Evolutionary conservation across 1,284 basidiomycete species (phyloP), one percentile per base, ranked within the genome.

Genomic region (Ganoderma leucocontextum): DNA sequence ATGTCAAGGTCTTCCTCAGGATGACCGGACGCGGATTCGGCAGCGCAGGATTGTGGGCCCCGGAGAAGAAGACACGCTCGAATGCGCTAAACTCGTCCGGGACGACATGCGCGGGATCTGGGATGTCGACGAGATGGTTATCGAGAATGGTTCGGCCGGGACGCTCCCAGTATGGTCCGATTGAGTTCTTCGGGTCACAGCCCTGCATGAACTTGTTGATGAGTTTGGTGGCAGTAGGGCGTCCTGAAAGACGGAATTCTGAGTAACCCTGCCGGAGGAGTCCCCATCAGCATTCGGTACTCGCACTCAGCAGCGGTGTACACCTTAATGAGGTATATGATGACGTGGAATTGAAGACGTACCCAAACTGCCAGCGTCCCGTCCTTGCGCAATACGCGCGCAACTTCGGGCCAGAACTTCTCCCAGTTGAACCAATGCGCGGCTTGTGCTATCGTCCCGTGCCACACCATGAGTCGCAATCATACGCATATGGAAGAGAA

Each of bases 351-450:
- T 38, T 49, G 19, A 13, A 55, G n/a, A 78, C 86, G 44, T 68
- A 93, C 93, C 89, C 93, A 95, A 72, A 93, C 90, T 3, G 92
- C 93, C 8, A 90, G 88, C 0, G 88, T 91, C 0, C 94, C 95
- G 10, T 89, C 86, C 0, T 84, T 86, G 49, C 87, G 84, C 62
- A 96, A 79, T 3, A 93, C 84, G 1, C 92, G 84, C 1, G 84
- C 83, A 1, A 90, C 80, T 77, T 95, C 90, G 0, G 84, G 85
- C 92, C 95, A 96, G 7, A 92, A 83, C 69, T 83, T 86, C 4
- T 79, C 76, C 85, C 92, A 93, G 75, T 95, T 84, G 76, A 96
- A 96, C 95, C 95, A 96, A 77, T 97, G 95, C 0, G 90, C 90
- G 0, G 95, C 89, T 79, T 96, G 95, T 1, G 92, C 94, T 92